Evolutionary conservation across 139 green algal genomes (phyloP).

Genomic region (Chlorella sp.): DNA sequence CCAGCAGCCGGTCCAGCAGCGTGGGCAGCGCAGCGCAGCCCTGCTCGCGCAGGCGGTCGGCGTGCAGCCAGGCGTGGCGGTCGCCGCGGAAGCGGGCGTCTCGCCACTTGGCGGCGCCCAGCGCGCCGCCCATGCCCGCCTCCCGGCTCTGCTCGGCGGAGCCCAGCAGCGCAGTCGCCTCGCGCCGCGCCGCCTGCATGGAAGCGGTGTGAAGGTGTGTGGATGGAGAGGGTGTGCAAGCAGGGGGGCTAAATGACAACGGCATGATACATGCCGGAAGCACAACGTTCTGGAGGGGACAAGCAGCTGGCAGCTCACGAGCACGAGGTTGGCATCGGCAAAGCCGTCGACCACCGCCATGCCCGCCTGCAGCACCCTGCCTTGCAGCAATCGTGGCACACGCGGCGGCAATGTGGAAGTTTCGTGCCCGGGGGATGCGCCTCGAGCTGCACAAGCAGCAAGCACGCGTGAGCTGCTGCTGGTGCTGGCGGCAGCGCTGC

Average conservation of each 20-base stretch:
- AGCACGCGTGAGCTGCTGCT: no score
- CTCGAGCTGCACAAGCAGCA: no score
- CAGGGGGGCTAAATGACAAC: no score
- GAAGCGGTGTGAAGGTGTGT: neutral
- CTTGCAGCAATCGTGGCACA: no score
- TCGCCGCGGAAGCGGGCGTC: neutral
- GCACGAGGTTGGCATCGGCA: neutral
- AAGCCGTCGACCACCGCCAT: slow-evolving; percentile 6
- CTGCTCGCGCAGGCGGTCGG: neutral
- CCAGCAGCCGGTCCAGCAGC: neutral
- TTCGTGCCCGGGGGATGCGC: no score
- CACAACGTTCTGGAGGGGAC: no score
- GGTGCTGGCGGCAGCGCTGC: neutral
- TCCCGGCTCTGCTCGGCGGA: no score
- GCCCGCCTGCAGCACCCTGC: neutral
- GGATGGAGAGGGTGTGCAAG: no score
- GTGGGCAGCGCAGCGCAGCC: neutral
- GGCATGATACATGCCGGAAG: no score
- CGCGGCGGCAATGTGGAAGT: no score
- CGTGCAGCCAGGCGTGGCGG: neutral
- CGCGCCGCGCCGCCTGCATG: neutral
- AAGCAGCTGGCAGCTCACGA: neutral
- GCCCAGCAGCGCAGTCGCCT: slow-evolving; percentile 1
- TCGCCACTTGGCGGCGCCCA: neutral
- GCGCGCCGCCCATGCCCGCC: neutral